These are phyloP conservation scores for Austroboletus eburneus DNA, from an alignment of 768 basidiomycete genomes.

Conservation along the genomic window DNA sequence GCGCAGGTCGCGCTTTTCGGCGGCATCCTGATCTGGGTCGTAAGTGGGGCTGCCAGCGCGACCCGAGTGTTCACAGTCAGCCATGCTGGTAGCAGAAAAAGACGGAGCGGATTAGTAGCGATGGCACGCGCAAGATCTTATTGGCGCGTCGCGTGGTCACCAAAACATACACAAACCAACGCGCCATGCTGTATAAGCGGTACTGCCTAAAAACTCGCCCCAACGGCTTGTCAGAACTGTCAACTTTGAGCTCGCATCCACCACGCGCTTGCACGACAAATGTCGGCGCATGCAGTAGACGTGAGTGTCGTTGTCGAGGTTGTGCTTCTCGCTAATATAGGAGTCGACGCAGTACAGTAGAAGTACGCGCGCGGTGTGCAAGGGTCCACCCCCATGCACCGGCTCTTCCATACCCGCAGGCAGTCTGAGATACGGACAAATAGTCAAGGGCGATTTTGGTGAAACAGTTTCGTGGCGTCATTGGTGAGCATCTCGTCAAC, in stretches of 20 bases:
- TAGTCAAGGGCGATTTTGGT: conserved; percentile 41
- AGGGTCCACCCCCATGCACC: conserved; percentile 57
- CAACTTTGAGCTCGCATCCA: neutral
- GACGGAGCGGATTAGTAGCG: too few species aligned
- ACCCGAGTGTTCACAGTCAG: conserved; percentile 5
- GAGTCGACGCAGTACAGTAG: conserved; percentile 59
- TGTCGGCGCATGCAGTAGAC: conserved; percentile 30
- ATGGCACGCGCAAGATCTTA: neutral
- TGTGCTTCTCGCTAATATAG: conserved; percentile 5
- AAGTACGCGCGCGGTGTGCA: conserved; percentile 64
- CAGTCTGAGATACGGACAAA: conserved; percentile 61
- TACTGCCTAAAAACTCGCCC: neutral
- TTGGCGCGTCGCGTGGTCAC: conserved; percentile 20
- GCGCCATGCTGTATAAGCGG: neutral
- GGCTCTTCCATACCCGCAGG: conserved; percentile 51
- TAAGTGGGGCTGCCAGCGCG: conserved; percentile 43
- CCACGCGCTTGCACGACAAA: neutral
- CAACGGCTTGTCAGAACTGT: too few species aligned
- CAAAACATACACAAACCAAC: conserved; percentile 22
- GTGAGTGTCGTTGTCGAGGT: conserved; percentile 17
- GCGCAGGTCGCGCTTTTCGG: conserved; percentile 70
- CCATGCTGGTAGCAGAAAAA: conserved; percentile 21
- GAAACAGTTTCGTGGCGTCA: conserved; percentile 74
- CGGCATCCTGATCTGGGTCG: conserved; percentile 82
- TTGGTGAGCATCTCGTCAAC: conserved; percentile 45